These are phyloP conservation scores for Penicillium subrubescens DNA, from an alignment of 495 filamentous ascomycete species.

Conservation along the genomic window DNA sequence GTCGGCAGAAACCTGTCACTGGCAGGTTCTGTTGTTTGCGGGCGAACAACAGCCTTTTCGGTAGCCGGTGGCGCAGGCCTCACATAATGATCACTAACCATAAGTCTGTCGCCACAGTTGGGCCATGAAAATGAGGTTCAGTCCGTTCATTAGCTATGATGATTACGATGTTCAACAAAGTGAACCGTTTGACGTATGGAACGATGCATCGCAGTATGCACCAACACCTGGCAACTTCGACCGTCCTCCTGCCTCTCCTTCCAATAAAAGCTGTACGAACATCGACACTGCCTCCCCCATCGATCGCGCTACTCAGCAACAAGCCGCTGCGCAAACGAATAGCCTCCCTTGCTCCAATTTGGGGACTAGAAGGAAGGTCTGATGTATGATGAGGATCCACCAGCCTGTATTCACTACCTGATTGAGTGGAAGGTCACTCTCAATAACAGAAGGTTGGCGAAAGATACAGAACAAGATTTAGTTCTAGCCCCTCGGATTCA, in stretches of 20 bases:
- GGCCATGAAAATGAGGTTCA: no score
- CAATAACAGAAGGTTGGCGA: not conserved
- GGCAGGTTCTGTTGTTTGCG: not conserved
- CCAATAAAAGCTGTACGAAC: conserved; percentile 3
- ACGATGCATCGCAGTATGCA: not conserved
- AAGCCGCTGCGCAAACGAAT: conserved; percentile 11
- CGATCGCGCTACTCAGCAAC: conserved; percentile 8
- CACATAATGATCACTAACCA: not conserved
- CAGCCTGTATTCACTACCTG: conserved; percentile 4
- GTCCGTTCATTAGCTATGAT: no score
- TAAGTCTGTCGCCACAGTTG: no score
- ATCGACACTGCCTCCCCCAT: conserved; percentile 6
- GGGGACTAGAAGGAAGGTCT: conserved; percentile 6
- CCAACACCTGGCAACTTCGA: conserved; percentile 1
- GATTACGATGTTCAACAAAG: no score
- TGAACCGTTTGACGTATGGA: no score
- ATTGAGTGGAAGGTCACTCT: conserved; percentile 1
- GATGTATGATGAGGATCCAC: conserved; percentile 6
- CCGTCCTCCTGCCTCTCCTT: not conserved
- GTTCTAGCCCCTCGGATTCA: no score
- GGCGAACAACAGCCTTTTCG: not conserved
- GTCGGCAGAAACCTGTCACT: no score
- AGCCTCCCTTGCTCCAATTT: conserved; percentile 17
- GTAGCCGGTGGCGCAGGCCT: not conserved
- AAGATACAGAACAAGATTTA: no score